Evolutionary conservation across 257 asterid genomes (phyloP), one percentile per base, ranked within the genome.

Genomic region (Catharanthus roseus): DNA sequence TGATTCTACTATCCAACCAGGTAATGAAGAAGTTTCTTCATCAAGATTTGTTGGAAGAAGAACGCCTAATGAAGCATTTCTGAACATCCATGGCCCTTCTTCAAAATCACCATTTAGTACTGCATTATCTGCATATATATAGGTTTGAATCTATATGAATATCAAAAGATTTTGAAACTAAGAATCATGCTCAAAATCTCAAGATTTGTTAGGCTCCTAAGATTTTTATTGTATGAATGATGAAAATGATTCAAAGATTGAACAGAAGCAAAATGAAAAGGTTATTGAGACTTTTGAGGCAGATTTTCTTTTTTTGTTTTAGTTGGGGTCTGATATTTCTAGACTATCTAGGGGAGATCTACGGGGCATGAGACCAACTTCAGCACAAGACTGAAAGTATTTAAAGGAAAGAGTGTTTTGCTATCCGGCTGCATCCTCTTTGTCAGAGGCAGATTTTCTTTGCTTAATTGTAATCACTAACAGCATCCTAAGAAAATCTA

Each of bases 1-100:
- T 16, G 99, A 93, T 67, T 93, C 99, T 0, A 93, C 96, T 26
- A 90, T 91, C 99, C 99, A 93, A 38, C 97, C 97, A 4, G 99
- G 99, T 11, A 93, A 82, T 2, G 97, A 86, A 15, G 96, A 88
- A 1, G 93, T 89, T 57, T 88, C 89, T 55, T 90, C 96, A 19
- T 93, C 96, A 0, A 93, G 96, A 72, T 89, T 93, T 42, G 99
- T 93, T 1, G 97, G 97, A 41, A 93, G 99, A 13, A 93, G 76
- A 31, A 93, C 96, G 2, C 99, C 99, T 0, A 93, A 85, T 3
- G 99, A 91, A 72, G 80, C 91, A 71, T 93, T 93, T 53, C 95
- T 75, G 80, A 91, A 89, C 96, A 93, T 88, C 95, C 93, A 93
- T 11, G 99, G 95, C 2, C 99, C 99, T 80, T 89, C 96, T 75